A percentile compares a stretch with the other conserved stretches of the same genome.
Conservation (phyloP, 306 rosid species). For the Myrica gale region DNA sequence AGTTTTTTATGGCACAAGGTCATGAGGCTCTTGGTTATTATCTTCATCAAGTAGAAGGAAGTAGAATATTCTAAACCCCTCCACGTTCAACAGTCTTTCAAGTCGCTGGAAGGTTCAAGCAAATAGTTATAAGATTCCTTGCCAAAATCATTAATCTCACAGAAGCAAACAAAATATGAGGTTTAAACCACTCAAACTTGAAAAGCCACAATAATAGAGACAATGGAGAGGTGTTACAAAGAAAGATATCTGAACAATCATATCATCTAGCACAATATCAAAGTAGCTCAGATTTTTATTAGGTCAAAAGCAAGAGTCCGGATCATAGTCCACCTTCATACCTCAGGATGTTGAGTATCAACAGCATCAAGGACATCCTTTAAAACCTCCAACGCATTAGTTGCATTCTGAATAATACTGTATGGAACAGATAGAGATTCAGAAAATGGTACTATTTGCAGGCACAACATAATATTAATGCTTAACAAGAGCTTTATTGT, state of each 20-base stretch:
- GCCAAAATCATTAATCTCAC: constrained; percentile 1
- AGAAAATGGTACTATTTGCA: constrained; percentile 19
- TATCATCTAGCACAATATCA: background rate
- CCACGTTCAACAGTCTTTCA: background rate
- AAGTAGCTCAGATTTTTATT: background rate
- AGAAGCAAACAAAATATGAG: background rate
- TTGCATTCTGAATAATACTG: constrained; percentile 86
- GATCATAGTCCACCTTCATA: constrained; percentile 34
- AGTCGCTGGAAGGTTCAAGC: background rate
- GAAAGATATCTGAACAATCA: background rate
- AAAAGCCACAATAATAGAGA: background rate
- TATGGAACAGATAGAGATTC: constrained; percentile 29
- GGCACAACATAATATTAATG: background rate
- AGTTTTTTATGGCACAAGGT: background rate
- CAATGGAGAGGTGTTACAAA: background rate
- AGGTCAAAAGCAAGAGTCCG: background rate
- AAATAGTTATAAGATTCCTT: background rate
- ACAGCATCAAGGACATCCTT: constrained; percentile 92
- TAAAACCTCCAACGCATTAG: constrained; percentile 73
- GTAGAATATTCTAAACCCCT: background rate
- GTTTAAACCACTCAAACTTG: background rate
- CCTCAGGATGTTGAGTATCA: constrained; percentile 74
- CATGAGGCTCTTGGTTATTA: background rate
- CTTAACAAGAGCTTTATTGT: background rate
- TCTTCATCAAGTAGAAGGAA: background rate